Conservation (phyloP, 2,329 filamentous ascomycete genomes). For the Colletotrichum kahawae region DNA sequence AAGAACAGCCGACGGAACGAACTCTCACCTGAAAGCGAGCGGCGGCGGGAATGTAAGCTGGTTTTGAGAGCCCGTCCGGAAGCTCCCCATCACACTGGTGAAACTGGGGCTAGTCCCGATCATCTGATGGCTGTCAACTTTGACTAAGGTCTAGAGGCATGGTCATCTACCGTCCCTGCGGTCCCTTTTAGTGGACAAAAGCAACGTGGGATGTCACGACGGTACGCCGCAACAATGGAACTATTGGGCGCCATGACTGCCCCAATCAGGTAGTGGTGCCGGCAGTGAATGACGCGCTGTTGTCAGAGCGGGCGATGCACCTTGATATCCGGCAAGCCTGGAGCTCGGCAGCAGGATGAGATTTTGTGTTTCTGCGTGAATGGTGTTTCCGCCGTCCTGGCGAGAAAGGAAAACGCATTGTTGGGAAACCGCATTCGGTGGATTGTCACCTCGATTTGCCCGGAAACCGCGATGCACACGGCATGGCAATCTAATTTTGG, state of each 20-base stretch:
- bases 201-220: conserved; percentile 17
- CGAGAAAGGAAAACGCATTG: not conserved
- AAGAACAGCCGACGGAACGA: not conserved
- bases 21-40: not conserved
- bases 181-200: conserved; percentile 16
- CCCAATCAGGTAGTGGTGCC: conserved; percentile 10
- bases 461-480: not conserved
- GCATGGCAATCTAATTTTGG: not conserved
- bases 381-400: not conserved
- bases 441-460: not conserved
- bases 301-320: conserved; percentile 14
- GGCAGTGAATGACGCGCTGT: conserved; percentile 12
- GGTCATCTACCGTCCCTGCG: conserved; percentile 17
- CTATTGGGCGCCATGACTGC: conserved; percentile 21
- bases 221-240: conserved; percentile 13
- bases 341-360: not conserved
- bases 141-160: conserved; percentile 5
- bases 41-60: conserved; percentile 13
- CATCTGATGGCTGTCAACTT: conserved; percentile 19
- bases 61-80: conserved; percentile 18
- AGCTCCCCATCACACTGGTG: conserved; percentile 16
- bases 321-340: conserved; percentile 1
- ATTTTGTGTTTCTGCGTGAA: not conserved
- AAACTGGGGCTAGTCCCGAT: conserved; percentile 22
- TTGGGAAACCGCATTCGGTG: not conserved